Evolutionary conservation across 352 stramenopile species (phyloP).

Genomic region (Peronospora farinosa): DNA sequence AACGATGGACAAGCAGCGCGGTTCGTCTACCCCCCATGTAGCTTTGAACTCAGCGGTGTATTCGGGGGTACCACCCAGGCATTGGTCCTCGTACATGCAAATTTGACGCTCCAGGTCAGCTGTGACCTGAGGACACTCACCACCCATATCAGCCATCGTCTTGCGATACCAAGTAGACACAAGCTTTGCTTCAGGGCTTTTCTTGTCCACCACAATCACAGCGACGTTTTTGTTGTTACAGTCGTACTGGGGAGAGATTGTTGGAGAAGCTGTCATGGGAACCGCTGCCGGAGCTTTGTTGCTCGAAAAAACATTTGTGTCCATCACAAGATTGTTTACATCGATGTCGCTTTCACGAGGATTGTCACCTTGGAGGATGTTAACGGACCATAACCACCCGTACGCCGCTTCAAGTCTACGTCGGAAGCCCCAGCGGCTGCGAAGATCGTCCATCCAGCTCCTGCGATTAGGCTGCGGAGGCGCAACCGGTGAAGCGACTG

Average conservation of each 20-base stretch:
- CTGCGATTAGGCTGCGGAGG: slow-evolving; percentile 7
- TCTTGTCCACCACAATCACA: slow-evolving; percentile 28
- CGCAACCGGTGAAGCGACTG: not conserved
- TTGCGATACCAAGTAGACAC: slow-evolving; percentile 40
- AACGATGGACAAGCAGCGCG: slow-evolving; percentile 40
- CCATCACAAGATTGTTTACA: not conserved
- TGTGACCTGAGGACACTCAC: slow-evolving; percentile 26
- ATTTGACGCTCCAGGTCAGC: slow-evolving; percentile 48
- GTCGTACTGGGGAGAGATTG: slow-evolving; percentile 11
- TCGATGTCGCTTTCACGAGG: slow-evolving; percentile 1
- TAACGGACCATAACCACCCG: slow-evolving; percentile 7
- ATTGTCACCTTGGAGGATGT: slow-evolving; percentile 2
- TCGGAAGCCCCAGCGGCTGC: slow-evolving; percentile 14
- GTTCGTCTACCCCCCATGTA: slow-evolving; percentile 32
- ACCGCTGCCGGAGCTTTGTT: not conserved
- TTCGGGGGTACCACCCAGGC: slow-evolving; percentile 35
- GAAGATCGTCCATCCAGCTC: slow-evolving; percentile 10
- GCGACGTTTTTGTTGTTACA: slow-evolving; percentile 28
- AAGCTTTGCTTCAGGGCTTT: slow-evolving; percentile 16
- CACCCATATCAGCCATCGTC: slow-evolving; percentile 29
- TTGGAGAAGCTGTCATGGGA: not conserved
- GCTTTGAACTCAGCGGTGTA: slow-evolving; percentile 42
- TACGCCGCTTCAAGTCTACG: slow-evolving; percentile 15
- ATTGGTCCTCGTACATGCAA: slow-evolving; percentile 49
- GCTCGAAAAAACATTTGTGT: not conserved